Conservation (phyloP, 805 yeast genomes). For the Brettanomyces anomalus region DNA sequence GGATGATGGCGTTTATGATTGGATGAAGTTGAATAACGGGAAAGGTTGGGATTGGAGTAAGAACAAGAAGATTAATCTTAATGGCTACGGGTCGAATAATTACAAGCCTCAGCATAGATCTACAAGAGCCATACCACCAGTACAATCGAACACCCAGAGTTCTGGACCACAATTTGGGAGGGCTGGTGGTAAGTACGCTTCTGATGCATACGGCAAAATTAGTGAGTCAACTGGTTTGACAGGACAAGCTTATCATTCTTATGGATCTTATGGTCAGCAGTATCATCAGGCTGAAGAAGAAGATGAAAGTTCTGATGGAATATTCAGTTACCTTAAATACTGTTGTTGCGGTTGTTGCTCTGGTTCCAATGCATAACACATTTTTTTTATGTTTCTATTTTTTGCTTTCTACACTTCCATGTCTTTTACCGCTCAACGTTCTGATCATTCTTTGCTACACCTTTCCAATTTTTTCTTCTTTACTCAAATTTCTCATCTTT, state of each 20-base stretch:
- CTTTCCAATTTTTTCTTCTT: no score
- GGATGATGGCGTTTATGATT: constrained; percentile 66
- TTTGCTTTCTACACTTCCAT: neutral
- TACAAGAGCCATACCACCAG: neutral
- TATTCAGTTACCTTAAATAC: neutral
- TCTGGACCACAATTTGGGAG: neutral
- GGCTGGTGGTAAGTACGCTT: neutral
- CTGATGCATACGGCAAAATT: constrained; percentile 1
- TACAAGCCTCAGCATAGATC: neutral
- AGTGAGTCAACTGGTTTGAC: constrained; percentile 2
- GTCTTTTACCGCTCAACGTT: neutral
- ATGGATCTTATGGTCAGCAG: neutral
- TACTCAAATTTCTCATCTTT: no score
- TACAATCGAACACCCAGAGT: neutral
- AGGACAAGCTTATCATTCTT: neutral
- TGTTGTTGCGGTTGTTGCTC: constrained; percentile 3
- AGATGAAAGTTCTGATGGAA: neutral
- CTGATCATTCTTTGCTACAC: no score
- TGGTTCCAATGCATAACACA: neutral
- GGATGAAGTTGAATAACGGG: constrained; percentile 75
- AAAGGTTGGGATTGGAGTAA: constrained; percentile 73
- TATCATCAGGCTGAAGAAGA: neutral
- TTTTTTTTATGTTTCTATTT: neutral
- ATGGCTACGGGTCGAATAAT: constrained; percentile 56
- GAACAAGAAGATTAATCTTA: constrained; percentile 70